Percentiles rank a stretch among this genome's conserved stretches.
Evolutionary conservation across 2,329 filamentous ascomycete species (phyloP).

Genomic region (Microsporum ferrugineum): DNA sequence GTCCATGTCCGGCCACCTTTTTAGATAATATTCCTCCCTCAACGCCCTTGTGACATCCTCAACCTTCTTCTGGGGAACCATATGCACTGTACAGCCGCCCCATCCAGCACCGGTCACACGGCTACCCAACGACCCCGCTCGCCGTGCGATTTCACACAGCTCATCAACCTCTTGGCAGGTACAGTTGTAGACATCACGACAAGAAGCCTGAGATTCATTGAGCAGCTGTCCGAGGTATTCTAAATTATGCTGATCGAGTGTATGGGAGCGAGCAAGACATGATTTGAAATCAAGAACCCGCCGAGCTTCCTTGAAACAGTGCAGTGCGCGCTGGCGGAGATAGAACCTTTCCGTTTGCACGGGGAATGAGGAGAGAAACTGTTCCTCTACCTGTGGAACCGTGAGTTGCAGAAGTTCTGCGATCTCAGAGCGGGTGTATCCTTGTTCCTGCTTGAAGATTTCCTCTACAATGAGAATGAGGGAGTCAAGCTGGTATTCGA

Average conservation of each 20-base stretch:
- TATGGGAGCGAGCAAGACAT: constrained; percentile 50
- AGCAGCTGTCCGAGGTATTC: constrained; percentile 65
- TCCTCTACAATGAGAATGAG: constrained; percentile 59
- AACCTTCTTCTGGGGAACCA: constrained; percentile 75
- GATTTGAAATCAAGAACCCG: constrained; percentile 75
- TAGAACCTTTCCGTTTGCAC: constrained; percentile 80
- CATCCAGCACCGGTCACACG: constrained; percentile 87
- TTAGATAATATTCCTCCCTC: constrained; percentile 70
- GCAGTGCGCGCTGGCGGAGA: constrained; percentile 73
- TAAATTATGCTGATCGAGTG: constrained; percentile 55
- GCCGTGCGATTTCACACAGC: constrained; percentile 66
- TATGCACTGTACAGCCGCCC: constrained; percentile 91
- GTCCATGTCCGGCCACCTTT: constrained; percentile 54
- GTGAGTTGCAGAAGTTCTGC: constrained; percentile 58
- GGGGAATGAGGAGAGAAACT: constrained; percentile 79
- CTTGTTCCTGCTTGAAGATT: constrained; percentile 64
- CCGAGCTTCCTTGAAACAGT: constrained; percentile 82
- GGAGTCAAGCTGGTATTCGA: constrained; percentile 58
- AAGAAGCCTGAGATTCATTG: constrained; percentile 82
- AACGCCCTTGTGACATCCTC: constrained; percentile 65
- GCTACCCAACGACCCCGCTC: constrained; percentile 71
- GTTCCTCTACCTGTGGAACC: constrained; percentile 58
- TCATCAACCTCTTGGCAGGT: constrained; percentile 86
- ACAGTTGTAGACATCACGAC: constrained; percentile 79
- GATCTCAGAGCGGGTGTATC: constrained; percentile 82